A percentile compares a stretch with the other conserved stretches of the same genome.
Evolutionary conservation across 2,329 filamentous ascomycete species (phyloP).

Genomic region (Mycosphaerella sp.): DNA sequence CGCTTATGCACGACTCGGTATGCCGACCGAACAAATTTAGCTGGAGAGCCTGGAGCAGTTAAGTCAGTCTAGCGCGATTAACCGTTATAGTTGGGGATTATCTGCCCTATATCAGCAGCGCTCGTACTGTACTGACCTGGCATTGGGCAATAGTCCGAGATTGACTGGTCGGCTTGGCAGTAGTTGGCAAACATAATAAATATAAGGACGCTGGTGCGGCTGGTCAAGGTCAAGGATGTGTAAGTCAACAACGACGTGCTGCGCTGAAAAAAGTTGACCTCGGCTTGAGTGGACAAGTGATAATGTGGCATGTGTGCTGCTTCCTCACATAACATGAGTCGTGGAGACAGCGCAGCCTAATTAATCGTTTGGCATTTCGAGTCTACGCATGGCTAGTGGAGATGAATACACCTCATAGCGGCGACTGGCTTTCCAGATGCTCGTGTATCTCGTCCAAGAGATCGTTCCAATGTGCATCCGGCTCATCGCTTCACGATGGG

Average conservation of each 20-base stretch:
- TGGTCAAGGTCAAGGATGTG: too few species aligned
- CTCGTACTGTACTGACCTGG: background rate
- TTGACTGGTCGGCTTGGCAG: too few species aligned
- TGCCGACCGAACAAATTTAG: too few species aligned
- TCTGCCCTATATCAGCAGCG: background rate
- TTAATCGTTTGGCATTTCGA: background rate
- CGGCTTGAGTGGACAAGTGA: background rate
- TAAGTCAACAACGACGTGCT: too few species aligned
- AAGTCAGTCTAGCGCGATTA: too few species aligned
- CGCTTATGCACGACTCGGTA: too few species aligned
- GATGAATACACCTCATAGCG: background rate
- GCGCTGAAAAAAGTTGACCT: too few species aligned
- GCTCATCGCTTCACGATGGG: background rate
- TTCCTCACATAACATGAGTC: background rate
- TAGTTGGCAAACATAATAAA: too few species aligned
- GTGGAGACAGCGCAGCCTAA: background rate
- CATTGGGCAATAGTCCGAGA: too few species aligned
- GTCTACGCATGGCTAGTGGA: background rate
- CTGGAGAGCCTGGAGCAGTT: too few species aligned
- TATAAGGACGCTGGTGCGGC: too few species aligned
- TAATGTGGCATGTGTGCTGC: background rate
- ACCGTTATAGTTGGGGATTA: background rate
- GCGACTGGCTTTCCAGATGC: conserved; percentile 1
- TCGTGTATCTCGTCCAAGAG: conserved; percentile 3
- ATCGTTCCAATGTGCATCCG: background rate